Evolutionary conservation across 1,284 basidiomycete genomes (phyloP), one percentile per base, ranked within the genome.

Genomic region (Ustilago lituana): DNA sequence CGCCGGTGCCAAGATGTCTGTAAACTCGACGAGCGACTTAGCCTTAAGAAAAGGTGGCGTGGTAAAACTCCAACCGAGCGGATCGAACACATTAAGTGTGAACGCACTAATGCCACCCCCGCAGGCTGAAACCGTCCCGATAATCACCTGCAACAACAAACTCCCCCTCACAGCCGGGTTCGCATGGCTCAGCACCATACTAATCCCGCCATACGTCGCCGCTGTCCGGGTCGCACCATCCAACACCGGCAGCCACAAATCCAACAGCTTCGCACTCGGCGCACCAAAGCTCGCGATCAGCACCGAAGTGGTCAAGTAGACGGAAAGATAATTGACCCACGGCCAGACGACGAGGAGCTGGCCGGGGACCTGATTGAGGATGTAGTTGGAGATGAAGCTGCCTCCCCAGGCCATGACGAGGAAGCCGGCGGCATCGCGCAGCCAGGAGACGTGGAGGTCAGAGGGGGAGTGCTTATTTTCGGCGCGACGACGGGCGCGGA

Each of bases 401-500:
- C 76, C 76, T 12, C 76, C 76, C 76, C 76, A 78, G 3, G 68
- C 63, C 76, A 78, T 78, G 31, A 78, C 67, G 37, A 77, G 62
- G 52, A 75, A 78, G 10, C 76, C 76, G 4, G 56, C 74, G 2
- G 59, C 38, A 48, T 78, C 66, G 37, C 56, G 58, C 11, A 64
- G 41, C 22, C 6, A 29, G 5, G 60, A 65, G 26, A 70, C 54
- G 27, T 58, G 48, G 6, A 62, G 49, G 23, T 65, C 57, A 19
- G 49, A 6, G 4, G 58, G 20, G 4, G 57, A 11, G 17, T 51
- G 44, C 15, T 54, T 53, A 35, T 17, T 36, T 37, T 70, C 60
- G 11, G 57, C 46, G 1, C 43, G 39, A 24, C 67, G 61, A 32
- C 67, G 61, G 0, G 52, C 48, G 10, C 40, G 38, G 35, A 60